These are phyloP conservation scores for Trichophyton benhamiae DNA, from an alignment of 2,329 filamentous ascomycete species.

Conservation along the genomic window DNA sequence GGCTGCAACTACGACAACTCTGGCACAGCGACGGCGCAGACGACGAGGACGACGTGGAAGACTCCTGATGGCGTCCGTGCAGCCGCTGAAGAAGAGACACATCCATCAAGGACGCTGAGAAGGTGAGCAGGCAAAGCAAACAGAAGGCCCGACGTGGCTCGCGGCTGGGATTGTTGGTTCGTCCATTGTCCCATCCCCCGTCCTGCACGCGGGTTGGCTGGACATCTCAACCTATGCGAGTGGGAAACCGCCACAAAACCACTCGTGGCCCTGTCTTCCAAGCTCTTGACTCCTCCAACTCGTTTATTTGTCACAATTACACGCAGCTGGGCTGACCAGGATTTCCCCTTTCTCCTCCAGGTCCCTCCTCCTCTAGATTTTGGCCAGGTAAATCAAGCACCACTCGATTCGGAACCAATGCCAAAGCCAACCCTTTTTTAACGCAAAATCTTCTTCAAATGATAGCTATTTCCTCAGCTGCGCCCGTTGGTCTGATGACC, in stretches of 20 bases:
- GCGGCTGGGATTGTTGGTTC: not conserved
- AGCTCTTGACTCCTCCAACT: not conserved
- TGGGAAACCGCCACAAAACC: not conserved
- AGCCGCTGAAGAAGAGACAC: not conserved
- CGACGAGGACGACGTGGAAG: not conserved
- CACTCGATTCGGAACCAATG: not conserved
- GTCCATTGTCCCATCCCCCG: not conserved
- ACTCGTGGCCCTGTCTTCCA: not conserved
- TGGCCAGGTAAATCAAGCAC: not conserved
- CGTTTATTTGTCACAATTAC: not conserved
- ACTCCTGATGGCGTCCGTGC: not conserved
- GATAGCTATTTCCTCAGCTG: not conserved
- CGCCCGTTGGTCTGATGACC: slow-evolving; percentile 9
- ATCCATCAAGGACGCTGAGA: slow-evolving; percentile 2
- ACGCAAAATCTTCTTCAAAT: not conserved
- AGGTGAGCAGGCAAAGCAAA: not conserved
- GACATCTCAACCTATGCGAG: not conserved
- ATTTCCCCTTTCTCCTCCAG: not conserved
- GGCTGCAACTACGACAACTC: not conserved
- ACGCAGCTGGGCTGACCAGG: not conserved
- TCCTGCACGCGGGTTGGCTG: slow-evolving; percentile 1
- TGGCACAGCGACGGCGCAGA: not conserved
- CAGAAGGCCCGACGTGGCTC: not conserved
- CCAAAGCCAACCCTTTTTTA: not conserved
- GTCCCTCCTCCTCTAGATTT: not conserved